Conservation (phyloP, 352 stramenopile species). For the Globisporangium acanthophoron region DNA sequence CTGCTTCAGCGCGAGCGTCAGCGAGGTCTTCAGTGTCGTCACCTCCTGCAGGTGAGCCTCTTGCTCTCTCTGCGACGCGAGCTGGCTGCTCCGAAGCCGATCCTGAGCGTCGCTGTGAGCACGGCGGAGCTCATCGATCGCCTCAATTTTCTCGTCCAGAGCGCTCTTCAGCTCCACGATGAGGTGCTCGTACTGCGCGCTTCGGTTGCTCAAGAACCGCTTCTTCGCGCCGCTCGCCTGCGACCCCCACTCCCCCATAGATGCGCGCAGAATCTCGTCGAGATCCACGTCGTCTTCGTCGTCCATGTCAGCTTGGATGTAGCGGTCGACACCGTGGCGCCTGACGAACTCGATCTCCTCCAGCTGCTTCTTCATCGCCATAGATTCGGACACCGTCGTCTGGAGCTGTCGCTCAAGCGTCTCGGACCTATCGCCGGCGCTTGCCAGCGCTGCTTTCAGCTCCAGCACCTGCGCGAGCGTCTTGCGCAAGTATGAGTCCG, state of each 20-base stretch:
- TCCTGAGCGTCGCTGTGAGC: constrained; percentile 30
- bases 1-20: constrained; percentile 34
- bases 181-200: constrained; percentile 54
- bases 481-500: constrained; percentile 53
- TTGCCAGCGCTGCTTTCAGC: constrained; percentile 36
- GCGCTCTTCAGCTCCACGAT: constrained; percentile 63
- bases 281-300: constrained; percentile 41
- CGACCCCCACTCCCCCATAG: not conserved
- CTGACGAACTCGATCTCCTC: constrained; percentile 28
- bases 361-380: constrained; percentile 30
- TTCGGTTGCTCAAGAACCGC: constrained; percentile 16
- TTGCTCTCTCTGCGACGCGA: constrained; percentile 36
- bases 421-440: constrained; percentile 21
- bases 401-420: constrained; percentile 38
- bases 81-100: constrained; percentile 35
- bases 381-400: constrained; percentile 18
- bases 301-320: constrained; percentile 45
- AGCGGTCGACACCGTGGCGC: constrained; percentile 22
- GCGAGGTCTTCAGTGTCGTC: constrained; percentile 31
- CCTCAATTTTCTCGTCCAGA: constrained; percentile 36
- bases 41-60: constrained; percentile 34
- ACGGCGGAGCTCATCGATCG: constrained; percentile 25
- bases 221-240: not conserved
- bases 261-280: constrained; percentile 37
- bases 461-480: constrained; percentile 59